Conservation (phyloP, 257 asterid species). For the Solanum raphanifolium region DNA sequence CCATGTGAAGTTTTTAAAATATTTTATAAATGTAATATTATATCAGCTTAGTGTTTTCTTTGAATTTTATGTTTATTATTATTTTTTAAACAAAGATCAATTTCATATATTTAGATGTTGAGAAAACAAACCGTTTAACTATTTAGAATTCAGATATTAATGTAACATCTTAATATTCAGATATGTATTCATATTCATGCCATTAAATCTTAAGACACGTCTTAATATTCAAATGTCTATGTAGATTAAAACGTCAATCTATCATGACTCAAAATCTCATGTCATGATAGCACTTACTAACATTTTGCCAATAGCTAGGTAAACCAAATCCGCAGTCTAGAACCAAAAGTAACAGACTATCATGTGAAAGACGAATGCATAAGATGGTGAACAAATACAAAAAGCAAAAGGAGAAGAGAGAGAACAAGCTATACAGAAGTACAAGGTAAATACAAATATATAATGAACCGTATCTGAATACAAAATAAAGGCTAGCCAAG, state of each 20-base stretch:
- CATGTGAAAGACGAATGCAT: background rate
- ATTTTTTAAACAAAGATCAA: too few species aligned
- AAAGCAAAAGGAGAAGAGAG: background rate
- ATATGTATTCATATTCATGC: background rate
- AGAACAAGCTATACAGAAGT: background rate
- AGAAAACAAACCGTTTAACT: background rate
- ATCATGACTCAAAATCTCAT: background rate
- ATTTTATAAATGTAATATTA: too few species aligned
- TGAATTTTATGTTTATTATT: too few species aligned
- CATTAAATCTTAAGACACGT: background rate
- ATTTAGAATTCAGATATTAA: background rate
- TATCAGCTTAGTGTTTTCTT: too few species aligned
- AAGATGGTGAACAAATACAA: background rate
- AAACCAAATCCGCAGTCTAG: accelerated
- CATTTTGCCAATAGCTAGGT: accelerated
- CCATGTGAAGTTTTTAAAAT: too few species aligned
- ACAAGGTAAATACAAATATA: background rate
- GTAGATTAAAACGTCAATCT: background rate
- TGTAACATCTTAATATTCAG: background rate
- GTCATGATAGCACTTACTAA: background rate
- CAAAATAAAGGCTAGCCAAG: background rate
- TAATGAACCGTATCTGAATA: background rate
- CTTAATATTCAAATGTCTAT: background rate
- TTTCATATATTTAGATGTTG: background rate
- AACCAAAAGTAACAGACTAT: background rate